Conservation (phyloP, 768 basidiomycete genomes). For the Xerocomellus amylosporus region DNA sequence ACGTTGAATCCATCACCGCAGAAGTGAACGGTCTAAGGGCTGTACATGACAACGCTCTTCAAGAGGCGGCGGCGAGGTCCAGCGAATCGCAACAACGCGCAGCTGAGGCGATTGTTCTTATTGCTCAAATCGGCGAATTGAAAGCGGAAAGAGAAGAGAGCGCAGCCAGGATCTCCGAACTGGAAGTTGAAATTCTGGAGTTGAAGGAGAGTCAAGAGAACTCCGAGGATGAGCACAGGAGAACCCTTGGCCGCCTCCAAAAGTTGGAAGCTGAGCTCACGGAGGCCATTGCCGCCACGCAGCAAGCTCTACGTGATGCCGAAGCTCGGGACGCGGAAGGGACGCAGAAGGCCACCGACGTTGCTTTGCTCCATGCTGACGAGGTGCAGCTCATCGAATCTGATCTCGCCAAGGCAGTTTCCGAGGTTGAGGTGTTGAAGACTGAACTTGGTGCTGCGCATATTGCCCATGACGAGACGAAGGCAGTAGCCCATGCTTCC, state of each 20-base stretch:
- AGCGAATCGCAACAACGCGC: constrained; percentile 46
- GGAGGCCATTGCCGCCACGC: constrained; percentile 45
- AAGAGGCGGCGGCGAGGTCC: constrained; percentile 46
- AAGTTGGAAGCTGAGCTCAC: constrained; percentile 53
- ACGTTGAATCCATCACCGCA: constrained; percentile 52
- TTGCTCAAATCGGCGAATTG: constrained; percentile 49
- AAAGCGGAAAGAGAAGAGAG: constrained; percentile 69
- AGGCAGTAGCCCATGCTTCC: constrained; percentile 42
- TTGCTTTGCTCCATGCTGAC: constrained; percentile 42
- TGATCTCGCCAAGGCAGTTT: constrained; percentile 42
- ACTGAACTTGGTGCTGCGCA: constrained; percentile 44
- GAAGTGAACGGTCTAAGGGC: constrained; percentile 52
- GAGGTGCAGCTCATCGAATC: constrained; percentile 45
- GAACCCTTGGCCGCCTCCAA: constrained; percentile 45
- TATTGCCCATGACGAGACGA: constrained; percentile 48
- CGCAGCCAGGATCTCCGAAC: constrained; percentile 68
- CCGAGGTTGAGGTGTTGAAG: constrained; percentile 46
- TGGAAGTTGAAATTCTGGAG: constrained; percentile 80
- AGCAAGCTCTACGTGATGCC: constrained; percentile 47
- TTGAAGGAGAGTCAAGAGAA: constrained; percentile 66
- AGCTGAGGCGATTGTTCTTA: constrained; percentile 42
- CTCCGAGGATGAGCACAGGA: constrained; percentile 56
- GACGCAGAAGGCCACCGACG: constrained; percentile 38
- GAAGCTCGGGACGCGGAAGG: constrained; percentile 48
- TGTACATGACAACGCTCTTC: constrained; percentile 47